A percentile compares a stretch with the other conserved stretches of the same genome.
Evolutionary conservation across 2,329 filamentous ascomycete genomes (phyloP).

Genomic region (Ampelomyces quisqualis): DNA sequence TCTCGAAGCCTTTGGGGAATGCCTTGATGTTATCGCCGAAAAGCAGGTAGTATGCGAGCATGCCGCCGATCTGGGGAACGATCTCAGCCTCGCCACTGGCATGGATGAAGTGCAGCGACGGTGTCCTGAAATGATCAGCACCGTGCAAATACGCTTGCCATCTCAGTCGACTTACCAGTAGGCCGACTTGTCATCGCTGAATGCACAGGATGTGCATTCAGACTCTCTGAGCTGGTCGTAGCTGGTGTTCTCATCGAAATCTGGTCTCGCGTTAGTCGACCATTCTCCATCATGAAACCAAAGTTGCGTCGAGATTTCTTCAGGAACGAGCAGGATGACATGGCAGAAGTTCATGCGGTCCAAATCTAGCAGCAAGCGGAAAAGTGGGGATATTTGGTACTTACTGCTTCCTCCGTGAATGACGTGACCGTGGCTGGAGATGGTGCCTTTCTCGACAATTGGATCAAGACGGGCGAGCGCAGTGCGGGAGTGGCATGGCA

Average conservation of each 20-base stretch:
- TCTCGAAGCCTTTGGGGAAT: conserved; percentile 71
- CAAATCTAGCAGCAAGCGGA: conserved; percentile 46
- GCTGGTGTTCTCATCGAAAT: conserved; percentile 62
- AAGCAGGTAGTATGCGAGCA: conserved; percentile 73
- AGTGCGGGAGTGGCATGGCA: conserved; percentile 65
- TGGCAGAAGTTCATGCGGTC: conserved; percentile 8
- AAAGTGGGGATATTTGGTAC: conserved; percentile 51
- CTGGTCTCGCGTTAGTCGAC: conserved; percentile 30
- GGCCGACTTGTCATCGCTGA: conserved; percentile 45
- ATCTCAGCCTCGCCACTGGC: conserved; percentile 64
- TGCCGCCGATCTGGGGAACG: conserved; percentile 59
- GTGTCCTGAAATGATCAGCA: conserved; percentile 48
- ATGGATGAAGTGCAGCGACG: conserved; percentile 67
- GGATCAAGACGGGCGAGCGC: conserved; percentile 59
- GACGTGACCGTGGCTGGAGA: conserved; percentile 35
- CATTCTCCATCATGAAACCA: conserved; percentile 16
- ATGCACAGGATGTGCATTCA: conserved; percentile 68
- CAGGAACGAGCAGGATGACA: conserved; percentile 4
- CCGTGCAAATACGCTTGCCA: neutral
- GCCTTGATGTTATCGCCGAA: conserved; percentile 68
- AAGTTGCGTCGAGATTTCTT: conserved; percentile 13
- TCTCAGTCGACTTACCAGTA: conserved; percentile 33
- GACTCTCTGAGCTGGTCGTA: conserved; percentile 63
- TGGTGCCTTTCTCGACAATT: conserved; percentile 33
- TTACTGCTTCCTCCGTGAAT: conserved; percentile 48